Percentiles rank a stretch among this genome's conserved stretches.
Conservation (phyloP, 2,329 filamentous ascomycete genomes). For the Verticillium longisporum region DNA sequence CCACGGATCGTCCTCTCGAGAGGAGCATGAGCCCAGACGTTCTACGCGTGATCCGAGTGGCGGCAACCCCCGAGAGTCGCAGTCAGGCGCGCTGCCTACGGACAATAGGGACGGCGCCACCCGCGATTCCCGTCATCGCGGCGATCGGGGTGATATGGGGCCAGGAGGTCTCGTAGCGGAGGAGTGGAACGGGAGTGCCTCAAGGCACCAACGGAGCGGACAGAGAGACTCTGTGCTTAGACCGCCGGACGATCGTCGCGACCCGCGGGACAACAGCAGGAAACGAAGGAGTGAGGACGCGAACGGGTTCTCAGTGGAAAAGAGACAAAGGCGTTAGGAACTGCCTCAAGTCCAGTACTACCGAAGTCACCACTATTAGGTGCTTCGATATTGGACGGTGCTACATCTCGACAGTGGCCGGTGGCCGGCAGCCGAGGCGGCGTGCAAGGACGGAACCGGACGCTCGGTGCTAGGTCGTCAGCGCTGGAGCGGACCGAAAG, state of each 20-base stretch:
- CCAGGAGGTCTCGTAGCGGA: slow-evolving; percentile 18
- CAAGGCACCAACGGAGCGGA: slow-evolving; percentile 18
- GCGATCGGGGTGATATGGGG: slow-evolving; percentile 5
- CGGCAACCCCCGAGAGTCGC: slow-evolving; percentile 17
- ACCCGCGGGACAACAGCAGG: slow-evolving; percentile 29
- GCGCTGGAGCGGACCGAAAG: not conserved
- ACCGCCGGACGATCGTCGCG: slow-evolving; percentile 20
- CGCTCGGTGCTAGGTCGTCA: not conserved
- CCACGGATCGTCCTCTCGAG: slow-evolving; percentile 13
- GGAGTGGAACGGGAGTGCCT: slow-evolving; percentile 10
- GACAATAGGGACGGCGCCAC: slow-evolving; percentile 11
- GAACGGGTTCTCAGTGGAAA: slow-evolving; percentile 34
- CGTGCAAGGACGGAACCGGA: not conserved
- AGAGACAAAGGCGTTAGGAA: slow-evolving; percentile 44
- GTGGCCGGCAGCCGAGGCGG: not conserved
- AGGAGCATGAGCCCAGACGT: slow-evolving; percentile 12
- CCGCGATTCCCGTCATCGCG: slow-evolving; percentile 20
- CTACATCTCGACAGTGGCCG: not conserved
- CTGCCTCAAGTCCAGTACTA: not conserved
- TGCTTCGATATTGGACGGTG: not conserved
- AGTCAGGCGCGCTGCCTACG: slow-evolving; percentile 7
- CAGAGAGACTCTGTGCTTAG: slow-evolving; percentile 20
- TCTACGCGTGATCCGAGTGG: slow-evolving; percentile 9
- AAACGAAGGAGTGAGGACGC: slow-evolving; percentile 45
- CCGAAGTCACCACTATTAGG: not conserved